Conservation (phyloP, 148 eudicot species). For the Chenopodium suecicum region DNA sequence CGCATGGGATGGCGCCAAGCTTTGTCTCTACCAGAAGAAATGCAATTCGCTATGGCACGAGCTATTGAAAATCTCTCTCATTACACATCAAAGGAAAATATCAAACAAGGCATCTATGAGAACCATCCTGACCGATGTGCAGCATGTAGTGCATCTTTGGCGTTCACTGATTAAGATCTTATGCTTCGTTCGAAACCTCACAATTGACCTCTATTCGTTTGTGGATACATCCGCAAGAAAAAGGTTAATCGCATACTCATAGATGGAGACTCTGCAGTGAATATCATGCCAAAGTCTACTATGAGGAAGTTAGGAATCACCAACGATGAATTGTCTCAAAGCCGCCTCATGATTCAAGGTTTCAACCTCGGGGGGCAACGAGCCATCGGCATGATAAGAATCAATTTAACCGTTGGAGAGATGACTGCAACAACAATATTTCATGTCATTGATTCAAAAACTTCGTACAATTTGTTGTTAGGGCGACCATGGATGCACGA, state of each 20-base stretch:
- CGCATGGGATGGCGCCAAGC: neutral
- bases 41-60: neutral
- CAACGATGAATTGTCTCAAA: too few species aligned
- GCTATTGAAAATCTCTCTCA: neutral
- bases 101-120: neutral
- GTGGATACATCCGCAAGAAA: neutral
- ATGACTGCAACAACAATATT: too few species aligned
- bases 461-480: too few species aligned
- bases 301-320: neutral
- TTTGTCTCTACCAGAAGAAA: neutral
- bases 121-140: neutral
- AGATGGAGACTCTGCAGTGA: neutral
- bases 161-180: neutral
- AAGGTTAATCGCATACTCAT: neutral
- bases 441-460: too few species aligned
- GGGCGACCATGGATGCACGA: too few species aligned
- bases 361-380: too few species aligned
- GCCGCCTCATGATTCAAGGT: too few species aligned
- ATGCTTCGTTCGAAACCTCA: neutral
- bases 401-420: too few species aligned
- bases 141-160: neutral
- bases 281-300: conserved; percentile 6
- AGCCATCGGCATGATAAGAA: too few species aligned
- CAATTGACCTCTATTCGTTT: neutral
- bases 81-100: neutral